phyloP scores from a whole-genome alignment of 192 early-diverging fungal species.

The Umbelopsis sp. region DNA sequence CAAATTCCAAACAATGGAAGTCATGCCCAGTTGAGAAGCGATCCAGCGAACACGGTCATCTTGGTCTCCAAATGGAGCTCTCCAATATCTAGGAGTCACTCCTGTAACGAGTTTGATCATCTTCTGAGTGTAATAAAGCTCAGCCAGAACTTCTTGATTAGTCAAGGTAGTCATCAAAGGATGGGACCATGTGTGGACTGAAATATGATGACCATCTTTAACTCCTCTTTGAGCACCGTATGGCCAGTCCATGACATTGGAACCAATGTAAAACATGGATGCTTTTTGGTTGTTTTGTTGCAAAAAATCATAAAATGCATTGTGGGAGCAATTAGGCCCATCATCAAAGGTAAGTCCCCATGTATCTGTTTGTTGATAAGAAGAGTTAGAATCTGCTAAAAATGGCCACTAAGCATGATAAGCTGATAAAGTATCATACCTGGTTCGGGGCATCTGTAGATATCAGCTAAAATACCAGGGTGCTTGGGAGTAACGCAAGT shows the following conservation, averaged over 20 bases:
- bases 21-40: constrained; percentile 52
- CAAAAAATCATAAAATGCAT: constrained; percentile 49
- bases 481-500: constrained; percentile 25
- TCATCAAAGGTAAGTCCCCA: constrained; percentile 52
- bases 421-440: neutral
- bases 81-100: constrained; percentile 54
- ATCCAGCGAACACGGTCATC: constrained; percentile 57
- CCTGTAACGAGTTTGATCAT: constrained; percentile 51
- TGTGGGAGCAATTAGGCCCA: constrained; percentile 56
- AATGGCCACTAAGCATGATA: too few species aligned
- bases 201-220: constrained; percentile 61
- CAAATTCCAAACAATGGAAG: constrained; percentile 54
- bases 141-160: constrained; percentile 52
- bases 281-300: constrained; percentile 42
- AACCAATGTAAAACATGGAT: constrained; percentile 45
- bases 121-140: constrained; percentile 58
- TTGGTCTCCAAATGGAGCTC: constrained; percentile 52
- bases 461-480: constrained; percentile 28
- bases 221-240: constrained; percentile 40
- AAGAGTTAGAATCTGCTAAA: neutral
- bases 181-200: constrained; percentile 67
- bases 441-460: constrained; percentile 37
- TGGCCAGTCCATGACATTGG: constrained; percentile 45
- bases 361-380: constrained; percentile 19
- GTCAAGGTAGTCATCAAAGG: constrained; percentile 48